Evolutionary conservation across 192 early-diverging fungal species (phyloP).

Genomic region (Coemansia pectinata): DNA sequence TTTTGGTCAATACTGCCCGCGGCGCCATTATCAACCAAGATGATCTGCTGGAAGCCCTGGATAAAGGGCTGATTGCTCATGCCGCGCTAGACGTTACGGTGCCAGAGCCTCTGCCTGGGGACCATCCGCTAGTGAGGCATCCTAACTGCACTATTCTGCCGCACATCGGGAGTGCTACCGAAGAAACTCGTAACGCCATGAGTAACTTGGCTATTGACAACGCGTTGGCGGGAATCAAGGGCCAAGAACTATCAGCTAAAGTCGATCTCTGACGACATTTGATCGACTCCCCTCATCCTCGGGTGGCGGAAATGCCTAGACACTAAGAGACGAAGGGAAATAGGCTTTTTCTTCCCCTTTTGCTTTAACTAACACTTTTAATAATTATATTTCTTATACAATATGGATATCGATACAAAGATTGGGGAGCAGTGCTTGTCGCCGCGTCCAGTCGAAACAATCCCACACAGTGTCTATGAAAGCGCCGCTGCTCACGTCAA

Average conservation of each 20-base stretch:
- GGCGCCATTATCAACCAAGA: constrained; percentile 79
- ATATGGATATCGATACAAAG: not conserved
- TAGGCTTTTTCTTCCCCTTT: not conserved
- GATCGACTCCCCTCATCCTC: not conserved
- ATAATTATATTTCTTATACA: not conserved
- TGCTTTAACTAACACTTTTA: not conserved
- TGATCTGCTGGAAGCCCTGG: constrained; percentile 67
- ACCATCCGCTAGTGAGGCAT: constrained; percentile 63
- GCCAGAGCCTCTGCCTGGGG: constrained; percentile 75
- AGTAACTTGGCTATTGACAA: constrained; percentile 75
- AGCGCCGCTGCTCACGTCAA: constrained; percentile 53
- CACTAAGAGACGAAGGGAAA: not conserved
- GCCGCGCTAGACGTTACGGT: constrained; percentile 87
- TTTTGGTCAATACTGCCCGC: constrained; percentile 81
- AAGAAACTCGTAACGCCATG: constrained; percentile 84
- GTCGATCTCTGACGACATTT: constrained; percentile 8
- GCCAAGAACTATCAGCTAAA: constrained; percentile 42
- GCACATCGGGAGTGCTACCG: constrained; percentile 83
- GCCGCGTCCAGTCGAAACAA: constrained; percentile 43
- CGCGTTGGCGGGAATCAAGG: constrained; percentile 62
- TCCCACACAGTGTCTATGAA: constrained; percentile 55
- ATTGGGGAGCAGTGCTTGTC: constrained; percentile 12
- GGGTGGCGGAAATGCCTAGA: not conserved
- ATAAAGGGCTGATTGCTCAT: constrained; percentile 58
- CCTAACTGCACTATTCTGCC: constrained; percentile 73